Evolutionary conservation across 169 alveolate species (phyloP).

Genomic region (Fabrea salina): DNA sequence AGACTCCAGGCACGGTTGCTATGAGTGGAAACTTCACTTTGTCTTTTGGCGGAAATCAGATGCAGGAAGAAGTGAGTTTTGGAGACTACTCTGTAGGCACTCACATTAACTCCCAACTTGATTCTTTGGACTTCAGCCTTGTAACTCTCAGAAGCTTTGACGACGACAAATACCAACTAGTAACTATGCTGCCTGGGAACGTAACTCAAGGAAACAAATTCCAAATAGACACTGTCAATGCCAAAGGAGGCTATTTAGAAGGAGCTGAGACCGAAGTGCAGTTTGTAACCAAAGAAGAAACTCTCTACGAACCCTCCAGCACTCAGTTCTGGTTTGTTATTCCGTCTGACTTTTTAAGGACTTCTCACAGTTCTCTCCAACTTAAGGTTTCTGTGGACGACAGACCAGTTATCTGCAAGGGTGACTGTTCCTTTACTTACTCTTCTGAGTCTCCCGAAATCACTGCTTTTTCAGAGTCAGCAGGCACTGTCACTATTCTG

Average conservation of each 20-base stretch:
- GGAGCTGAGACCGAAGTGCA: too few species aligned
- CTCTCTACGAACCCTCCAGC: neutral
- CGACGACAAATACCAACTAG: too few species aligned
- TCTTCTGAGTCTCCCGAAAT: neutral
- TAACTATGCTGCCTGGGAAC: too few species aligned
- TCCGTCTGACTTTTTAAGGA: slow-evolving; percentile 28
- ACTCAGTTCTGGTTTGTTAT: slow-evolving; percentile 8
- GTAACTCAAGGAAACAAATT: too few species aligned
- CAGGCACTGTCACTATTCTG: neutral
- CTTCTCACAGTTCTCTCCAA: neutral
- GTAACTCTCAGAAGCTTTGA: too few species aligned
- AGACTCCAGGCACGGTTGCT: neutral
- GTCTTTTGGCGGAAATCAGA: neutral
- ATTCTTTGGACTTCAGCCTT: too few species aligned
- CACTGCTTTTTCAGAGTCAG: neutral
- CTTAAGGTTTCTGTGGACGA: neutral
- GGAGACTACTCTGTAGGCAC: too few species aligned
- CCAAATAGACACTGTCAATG: too few species aligned
- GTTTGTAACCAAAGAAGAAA: too few species aligned
- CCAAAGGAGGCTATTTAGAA: too few species aligned
- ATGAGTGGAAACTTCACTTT: neutral
- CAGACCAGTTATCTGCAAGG: neutral
- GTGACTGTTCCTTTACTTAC: slow-evolving; percentile 1
- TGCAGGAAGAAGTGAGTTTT: too few species aligned
- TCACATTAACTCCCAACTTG: too few species aligned